phyloP scores from a whole-genome alignment of 1,284 basidiomycete species.

The Ustilago esculenta region DNA sequence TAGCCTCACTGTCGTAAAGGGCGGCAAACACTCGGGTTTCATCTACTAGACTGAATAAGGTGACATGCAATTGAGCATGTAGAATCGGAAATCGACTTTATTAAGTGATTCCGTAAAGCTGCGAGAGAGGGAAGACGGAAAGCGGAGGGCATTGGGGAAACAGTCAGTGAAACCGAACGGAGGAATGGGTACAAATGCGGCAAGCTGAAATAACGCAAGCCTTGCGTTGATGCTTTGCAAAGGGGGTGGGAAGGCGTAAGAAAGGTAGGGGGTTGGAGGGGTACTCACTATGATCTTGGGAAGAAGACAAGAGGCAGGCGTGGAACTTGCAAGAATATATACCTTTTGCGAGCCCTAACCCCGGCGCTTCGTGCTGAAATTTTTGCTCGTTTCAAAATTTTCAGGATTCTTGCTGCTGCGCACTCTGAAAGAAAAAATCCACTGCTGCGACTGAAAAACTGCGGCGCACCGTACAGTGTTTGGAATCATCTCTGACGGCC shows the following conservation, averaged over 20 bases:
- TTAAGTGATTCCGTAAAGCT: constrained; percentile 67
- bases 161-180: constrained; percentile 27
- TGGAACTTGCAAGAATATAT: constrained; percentile 33
- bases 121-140: constrained; percentile 9
- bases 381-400: constrained; percentile 2
- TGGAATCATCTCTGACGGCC: not conserved
- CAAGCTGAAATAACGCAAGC: not conserved
- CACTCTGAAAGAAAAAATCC: constrained; percentile 2
- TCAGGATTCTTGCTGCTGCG: not conserved
- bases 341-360: constrained; percentile 13
- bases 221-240: not conserved
- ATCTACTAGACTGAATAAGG: constrained; percentile 65
- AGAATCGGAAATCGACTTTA: constrained; percentile 65
- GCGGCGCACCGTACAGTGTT: not conserved
- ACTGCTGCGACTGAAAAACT: constrained; percentile 7
- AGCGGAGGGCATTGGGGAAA: not conserved
- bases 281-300: constrained; percentile 56
- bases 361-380: constrained; percentile 1
- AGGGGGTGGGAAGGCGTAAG: not conserved
- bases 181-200: not conserved
- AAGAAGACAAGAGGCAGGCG: constrained; percentile 41
- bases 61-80: constrained; percentile 65
- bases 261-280: constrained; percentile 25
- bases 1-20: constrained; percentile 64
- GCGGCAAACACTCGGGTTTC: constrained; percentile 61